Base-by-base conservation (phyloP, 805 yeast genomes). In the Lipomyces japonicus region DNA sequence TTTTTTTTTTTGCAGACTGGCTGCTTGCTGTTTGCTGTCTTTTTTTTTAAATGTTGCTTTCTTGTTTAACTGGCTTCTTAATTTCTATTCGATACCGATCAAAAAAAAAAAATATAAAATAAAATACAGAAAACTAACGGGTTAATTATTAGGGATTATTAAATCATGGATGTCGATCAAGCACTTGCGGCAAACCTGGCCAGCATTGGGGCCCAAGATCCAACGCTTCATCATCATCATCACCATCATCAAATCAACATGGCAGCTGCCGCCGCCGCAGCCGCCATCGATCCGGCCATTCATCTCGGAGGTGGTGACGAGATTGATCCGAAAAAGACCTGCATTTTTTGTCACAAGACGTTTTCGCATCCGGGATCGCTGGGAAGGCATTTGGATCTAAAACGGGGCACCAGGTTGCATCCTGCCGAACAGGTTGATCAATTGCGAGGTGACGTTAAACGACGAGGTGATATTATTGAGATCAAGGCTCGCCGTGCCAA, bases 301-400 rank as follows among this genome's bases (percentile, higher is more conserved):
- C 42, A 46, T 6, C 38, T 46, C 3, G 41, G 31, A 18, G 45
- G 37, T 30, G 41, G 24, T 18, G 52, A 40, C 31, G 55, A 50
- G 19, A 35, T 52, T 24, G 62, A 61, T 42, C 52, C 60, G 30
- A 69, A 71, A 58, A 69, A 63, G 52, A 62, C 68, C 46, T 79
- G 84, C 61, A 69, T 69, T 0, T 79, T 78, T 59, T 80, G 85
- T 58, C 75, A 75, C 1, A 69, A 72, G 50, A 68, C 73, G 1
- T 81, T 80, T 61, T 72, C 79, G 2, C 78, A 78, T 51, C 76
- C 79, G 4, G 82, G 84, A 1, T 77, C 82, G 0, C 66, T 79
- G 48, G 84, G 84, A 1, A 68, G 85, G 31, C 85, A 80, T 61
- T 62, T 81, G 38, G 84, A 81, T 58, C 62, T 70, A 39, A 74